Evolutionary conservation across 2,329 filamentous ascomycete species (phyloP), one percentile per base, ranked within the genome.

Genomic region (Lachnellula arida): DNA sequence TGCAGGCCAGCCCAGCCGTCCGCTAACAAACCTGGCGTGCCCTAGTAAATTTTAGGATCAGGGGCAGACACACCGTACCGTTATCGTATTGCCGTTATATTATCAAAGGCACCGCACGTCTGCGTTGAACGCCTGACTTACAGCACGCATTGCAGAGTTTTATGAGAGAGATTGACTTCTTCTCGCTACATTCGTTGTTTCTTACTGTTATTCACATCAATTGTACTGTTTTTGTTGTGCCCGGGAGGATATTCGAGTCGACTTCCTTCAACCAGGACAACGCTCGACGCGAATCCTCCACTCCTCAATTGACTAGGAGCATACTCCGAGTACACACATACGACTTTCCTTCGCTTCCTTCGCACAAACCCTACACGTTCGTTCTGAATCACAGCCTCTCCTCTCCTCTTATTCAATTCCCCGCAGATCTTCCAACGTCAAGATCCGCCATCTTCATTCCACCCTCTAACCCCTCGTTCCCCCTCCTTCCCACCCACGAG

Each of bases 211-310:
- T 46, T 15, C n/a, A 40, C n/a, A 44, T 43, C 28, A 2, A n/a
- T 46, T 42, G 25, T 40, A 12, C 49, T 37, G 32, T 51, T 47
- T 11, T 46, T 23, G 43, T 39, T 23, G 43, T 39, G 32, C 34
- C 15, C 32, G 15, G 25, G 25, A 28, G 25, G 25, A 28, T 28
- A 28, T 8, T 2, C 25, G 25, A 28, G 6, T 28, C 25, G 25
- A 28, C 25, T 28, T 28, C 25, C 25, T 25, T 19, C 34, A 43
- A 42, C 25, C 19, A 35, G 17, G 35, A 56, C 40, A 55, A 59
- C 59, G 59, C 59, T 61, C 55, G 59, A 61, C 19, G 59, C 59
- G 59, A 52, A 28, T 28, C 25, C 25, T 28, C 25, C 25, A 28
- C 25, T 28, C 25, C 25, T 28, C 25, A 28, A 28, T 28, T 28